Evolutionary conservation across 2,329 filamentous ascomycete species (phyloP), one percentile per base, ranked within the genome.

Genomic region (Cercospora sp.): DNA sequence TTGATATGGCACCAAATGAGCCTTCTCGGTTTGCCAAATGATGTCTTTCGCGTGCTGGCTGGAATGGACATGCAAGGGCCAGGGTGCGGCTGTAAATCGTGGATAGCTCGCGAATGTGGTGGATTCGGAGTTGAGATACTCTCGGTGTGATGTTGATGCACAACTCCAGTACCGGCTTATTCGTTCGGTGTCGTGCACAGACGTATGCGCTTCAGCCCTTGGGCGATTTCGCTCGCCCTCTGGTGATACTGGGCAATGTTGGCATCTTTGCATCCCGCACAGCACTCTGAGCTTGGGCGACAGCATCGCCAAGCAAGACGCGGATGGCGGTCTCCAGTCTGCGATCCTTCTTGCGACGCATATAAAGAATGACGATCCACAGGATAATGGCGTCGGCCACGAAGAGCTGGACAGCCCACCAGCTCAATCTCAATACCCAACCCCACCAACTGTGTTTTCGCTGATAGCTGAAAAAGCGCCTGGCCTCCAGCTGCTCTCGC

Each of bases 401-500:
- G 5, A 95, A 74, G 75, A 97, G 93, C 77, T 93, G 92, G 48
- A 90, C 79, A 20, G 87, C 78, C 48, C 87, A 80, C 90, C 90
- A 94, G 0, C 90, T 77, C 3, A 90, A 73, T 86, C 92, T 92
- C 55, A 87, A 83, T 1, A 90, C 60, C 92, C 92, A 96, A 1
- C 89, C 85, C 60, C 87, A 85, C 26, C 91, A 79, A 64, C 87
- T 89, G 69, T 87, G 87, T 69, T 87, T 86, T 72, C 86, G 89
- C 72, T 87, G 87, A 18, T 87, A 86, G 69, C 87, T 87, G 81
- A 91, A 91, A 72, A 94, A 87, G 12, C 91, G 85, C 0, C 92
- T 89, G 0, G 88, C 87, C 64, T 93, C 90, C 72, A 98, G 90
- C 77, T 98, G 94, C 80, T 99, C 95, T 39, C 95, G 87, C 69